Conservation (phyloP, 2,329 filamentous ascomycete species). For the Penicillium thymicola region DNA sequence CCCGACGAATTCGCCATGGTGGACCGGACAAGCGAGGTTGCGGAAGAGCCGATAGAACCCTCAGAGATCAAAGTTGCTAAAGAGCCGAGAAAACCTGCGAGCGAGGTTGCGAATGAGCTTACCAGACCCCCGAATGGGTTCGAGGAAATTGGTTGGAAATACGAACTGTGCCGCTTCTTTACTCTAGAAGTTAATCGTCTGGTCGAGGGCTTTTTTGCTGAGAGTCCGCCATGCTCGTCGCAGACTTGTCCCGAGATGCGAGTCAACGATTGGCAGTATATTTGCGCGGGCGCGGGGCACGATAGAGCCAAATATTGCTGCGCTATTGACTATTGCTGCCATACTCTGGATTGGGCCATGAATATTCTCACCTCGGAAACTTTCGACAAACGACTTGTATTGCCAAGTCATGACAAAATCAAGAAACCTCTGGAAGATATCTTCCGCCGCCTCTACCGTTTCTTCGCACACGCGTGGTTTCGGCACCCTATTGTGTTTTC, state of each 20-base stretch:
- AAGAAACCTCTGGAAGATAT: constrained; percentile 81
- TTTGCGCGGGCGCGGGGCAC: constrained; percentile 62
- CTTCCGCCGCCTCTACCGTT: constrained; percentile 88
- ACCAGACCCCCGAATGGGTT: constrained; percentile 76
- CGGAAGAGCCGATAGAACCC: constrained; percentile 41
- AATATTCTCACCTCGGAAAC: constrained; percentile 93
- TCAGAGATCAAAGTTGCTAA: constrained; percentile 60
- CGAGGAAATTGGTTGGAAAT: constrained; percentile 89
- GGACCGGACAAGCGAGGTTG: constrained; percentile 70
- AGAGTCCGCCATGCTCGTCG: constrained; percentile 82
- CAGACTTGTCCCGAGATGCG: constrained; percentile 96
- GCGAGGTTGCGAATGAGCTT: constrained; percentile 70
- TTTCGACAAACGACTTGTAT: constrained; percentile 57
- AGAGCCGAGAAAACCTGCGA: constrained; percentile 51
- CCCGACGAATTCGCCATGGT: constrained; percentile 57
- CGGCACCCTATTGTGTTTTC: constrained; percentile 94
- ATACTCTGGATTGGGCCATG: constrained; percentile 96
- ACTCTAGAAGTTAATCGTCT: constrained; percentile 92
- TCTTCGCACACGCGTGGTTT: constrained; percentile 99
- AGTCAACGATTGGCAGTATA: constrained; percentile 97
- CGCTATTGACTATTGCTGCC: constrained; percentile 98
- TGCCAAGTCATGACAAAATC: not conserved
- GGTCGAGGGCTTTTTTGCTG: constrained; percentile 88
- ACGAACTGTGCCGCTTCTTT: constrained; percentile 94
- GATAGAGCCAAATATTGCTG: constrained; percentile 58